A percentile compares a stretch with the other conserved stretches of the same genome.
Evolutionary conservation across 2,329 filamentous ascomycete genomes (phyloP).

Genomic region (Scleromitrula shiraiana): DNA sequence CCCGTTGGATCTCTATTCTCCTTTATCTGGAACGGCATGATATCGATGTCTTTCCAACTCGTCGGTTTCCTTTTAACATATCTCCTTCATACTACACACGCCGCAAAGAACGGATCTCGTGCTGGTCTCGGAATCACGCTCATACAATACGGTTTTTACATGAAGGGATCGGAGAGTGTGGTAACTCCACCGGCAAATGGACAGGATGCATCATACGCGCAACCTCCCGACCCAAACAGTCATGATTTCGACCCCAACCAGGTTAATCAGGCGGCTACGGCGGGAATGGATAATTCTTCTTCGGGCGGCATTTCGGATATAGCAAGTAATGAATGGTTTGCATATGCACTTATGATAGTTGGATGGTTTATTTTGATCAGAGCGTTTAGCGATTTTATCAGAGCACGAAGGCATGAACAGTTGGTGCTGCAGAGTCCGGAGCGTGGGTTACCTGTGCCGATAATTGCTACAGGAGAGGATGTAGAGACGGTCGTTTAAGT

Average conservation of each 20-base stretch:
- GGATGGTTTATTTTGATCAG: conserved; percentile 97
- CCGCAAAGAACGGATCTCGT: conserved; percentile 93
- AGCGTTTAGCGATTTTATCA: conserved; percentile 83
- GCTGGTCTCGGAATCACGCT: conserved; percentile 91
- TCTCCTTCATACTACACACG: conserved; percentile 93
- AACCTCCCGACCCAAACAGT: conserved; percentile 78
- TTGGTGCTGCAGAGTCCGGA: conserved; percentile 90
- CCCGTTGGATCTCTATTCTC: conserved; percentile 83
- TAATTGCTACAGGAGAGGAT: conserved; percentile 80
- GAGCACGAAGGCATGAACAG: conserved; percentile 83
- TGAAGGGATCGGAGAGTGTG: conserved; percentile 57
- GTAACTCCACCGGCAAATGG: conserved; percentile 32
- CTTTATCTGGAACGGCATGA: conserved; percentile 90
- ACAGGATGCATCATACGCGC: conserved; percentile 50
- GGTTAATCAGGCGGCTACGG: conserved; percentile 41
- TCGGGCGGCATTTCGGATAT: conserved; percentile 47
- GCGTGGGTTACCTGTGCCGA: conserved; percentile 71
- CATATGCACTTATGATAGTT: conserved; percentile 90
- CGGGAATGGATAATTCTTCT: conserved; percentile 32
- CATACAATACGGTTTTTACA: conserved; percentile 94
- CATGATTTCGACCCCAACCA: conserved; percentile 77
- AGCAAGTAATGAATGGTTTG: conserved; percentile 75
- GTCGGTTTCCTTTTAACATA: conserved; percentile 98
- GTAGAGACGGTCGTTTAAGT: conserved; percentile 66
- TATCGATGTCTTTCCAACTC: conserved; percentile 93